A percentile compares a stretch with the other conserved stretches of the same genome.
These are phyloP conservation scores for Cryptococcus sp. DNA, from an alignment of 1,284 basidiomycete species.

Conservation along the genomic window DNA sequence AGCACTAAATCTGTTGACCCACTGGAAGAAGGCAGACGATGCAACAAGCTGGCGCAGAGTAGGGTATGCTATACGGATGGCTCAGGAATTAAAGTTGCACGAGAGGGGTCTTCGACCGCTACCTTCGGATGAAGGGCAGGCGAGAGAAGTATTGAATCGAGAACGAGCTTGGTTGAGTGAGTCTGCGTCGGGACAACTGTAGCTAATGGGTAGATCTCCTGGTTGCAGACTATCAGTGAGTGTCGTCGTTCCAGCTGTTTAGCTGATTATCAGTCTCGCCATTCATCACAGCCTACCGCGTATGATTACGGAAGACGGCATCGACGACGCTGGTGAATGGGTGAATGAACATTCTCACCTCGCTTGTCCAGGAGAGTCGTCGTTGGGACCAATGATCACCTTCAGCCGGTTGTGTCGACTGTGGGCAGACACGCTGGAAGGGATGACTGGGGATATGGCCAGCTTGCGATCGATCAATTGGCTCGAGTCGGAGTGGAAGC, in stretches of 20 bases:
- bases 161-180: constrained; percentile 37
- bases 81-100: constrained; percentile 48
- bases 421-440: constrained; percentile 27
- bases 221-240: constrained; percentile 34
- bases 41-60: constrained; percentile 46
- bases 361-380: constrained; percentile 33
- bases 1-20: constrained; percentile 47
- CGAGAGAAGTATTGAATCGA: constrained; percentile 32
- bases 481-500: constrained; percentile 30
- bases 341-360: constrained; percentile 36
- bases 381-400: constrained; percentile 35
- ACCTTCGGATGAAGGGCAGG: constrained; percentile 32
- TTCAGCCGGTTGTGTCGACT: constrained; percentile 32
- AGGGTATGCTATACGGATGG: constrained; percentile 47
- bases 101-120: constrained; percentile 34
- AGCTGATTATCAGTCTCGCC: constrained; percentile 17
- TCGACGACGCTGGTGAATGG: constrained; percentile 32
- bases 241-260: background rate
- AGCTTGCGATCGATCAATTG: constrained; percentile 32
- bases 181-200: background rate
- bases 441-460: constrained; percentile 30
- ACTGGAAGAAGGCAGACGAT: constrained; percentile 54
- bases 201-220: constrained; percentile 21
- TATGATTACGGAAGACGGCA: constrained; percentile 29
- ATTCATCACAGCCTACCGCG: constrained; percentile 32